Base-by-base conservation (phyloP, 495 filamentous ascomycete genomes). In the Aspergillus heteromorphus region DNA sequence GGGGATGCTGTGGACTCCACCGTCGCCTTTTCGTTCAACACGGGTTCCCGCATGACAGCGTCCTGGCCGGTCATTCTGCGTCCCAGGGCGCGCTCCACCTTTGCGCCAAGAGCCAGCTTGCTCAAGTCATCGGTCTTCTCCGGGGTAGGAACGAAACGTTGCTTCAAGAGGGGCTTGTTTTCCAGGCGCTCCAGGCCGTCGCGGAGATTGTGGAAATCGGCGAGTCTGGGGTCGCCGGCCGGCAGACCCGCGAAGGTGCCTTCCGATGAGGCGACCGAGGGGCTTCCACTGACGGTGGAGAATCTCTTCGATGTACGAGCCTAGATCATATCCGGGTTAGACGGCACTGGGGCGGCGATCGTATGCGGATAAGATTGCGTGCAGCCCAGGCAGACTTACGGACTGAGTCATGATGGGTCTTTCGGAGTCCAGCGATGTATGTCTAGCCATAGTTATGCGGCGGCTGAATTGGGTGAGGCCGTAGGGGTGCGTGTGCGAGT, bases 21-120 rank as follows among this genome's bases (percentile, higher is more conserved):
- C n/a, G 64, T 65, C 21, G 66, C 53, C 62, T 82, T 82, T 62
- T 82, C 79, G 40, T 61, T 72, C 58, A 78, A 60, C 49, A 75
- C 75, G 6, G 76, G 74, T 60, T 79, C 76, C 56, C 85, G 82
- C 81, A 95, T 92, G 53, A 88, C 84, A 42, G 93, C 95, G 70
- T 98, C 93, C 67, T 98, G 93, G 61, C 87, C 69, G 20, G 80
- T 86, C 91, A 97, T 95, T 60, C 93, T 83, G 61, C 93, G 78
- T 51, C 84, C 88, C 34, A 98, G 83, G 11, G 93, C 93, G 36
- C 93, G 85, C 67, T 98, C 93, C 38, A 97, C 80, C 73, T 97
- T 97, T 36, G 93, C 92, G 41, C 91, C 87, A 40, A 97, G 79
- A 25, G 92, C 92, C 53, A 97, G 76, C 73, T 96, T 95, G 71